Conservation (phyloP, 495 filamentous ascomycete species). For the Venustampulla echinocandica region DNA sequence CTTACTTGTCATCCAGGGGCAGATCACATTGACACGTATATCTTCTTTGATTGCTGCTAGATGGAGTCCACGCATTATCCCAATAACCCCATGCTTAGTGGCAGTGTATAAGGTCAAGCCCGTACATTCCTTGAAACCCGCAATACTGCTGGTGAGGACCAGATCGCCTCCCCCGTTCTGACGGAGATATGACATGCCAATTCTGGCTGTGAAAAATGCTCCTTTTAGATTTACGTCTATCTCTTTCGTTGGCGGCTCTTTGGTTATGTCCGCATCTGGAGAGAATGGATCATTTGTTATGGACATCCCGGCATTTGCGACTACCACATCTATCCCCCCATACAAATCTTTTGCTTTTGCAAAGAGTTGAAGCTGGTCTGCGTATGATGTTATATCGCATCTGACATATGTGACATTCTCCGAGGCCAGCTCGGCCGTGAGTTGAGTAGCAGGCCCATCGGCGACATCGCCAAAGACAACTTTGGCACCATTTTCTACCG, state of each 20-base stretch:
- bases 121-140: slow-evolving; percentile 30
- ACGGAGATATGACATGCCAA: slow-evolving; percentile 28
- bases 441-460: slow-evolving; percentile 18
- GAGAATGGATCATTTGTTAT: slow-evolving; percentile 28
- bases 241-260: slow-evolving; percentile 25
- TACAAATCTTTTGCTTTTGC: slow-evolving; percentile 20
- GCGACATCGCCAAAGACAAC: slow-evolving; percentile 31
- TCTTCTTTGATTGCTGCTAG: slow-evolving; percentile 23
- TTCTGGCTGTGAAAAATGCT: slow-evolving; percentile 24
- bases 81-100: slow-evolving; percentile 31
- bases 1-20: slow-evolving; percentile 36
- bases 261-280: slow-evolving; percentile 20
- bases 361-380: slow-evolving; percentile 26
- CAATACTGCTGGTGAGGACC: slow-evolving; percentile 28
- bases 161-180: slow-evolving; percentile 28
- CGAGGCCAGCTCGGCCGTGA: slow-evolving; percentile 19
- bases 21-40: slow-evolving; percentile 31
- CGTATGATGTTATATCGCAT: slow-evolving; percentile 31
- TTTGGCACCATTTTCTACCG: slow-evolving; percentile 27
- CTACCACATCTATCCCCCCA: slow-evolving; percentile 27
- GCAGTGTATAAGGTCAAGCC: slow-evolving; percentile 29
- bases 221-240: slow-evolving; percentile 31
- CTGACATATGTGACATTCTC: slow-evolving; percentile 24
- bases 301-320: slow-evolving; percentile 30
- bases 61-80: slow-evolving; percentile 29